These are phyloP conservation scores for Angophora floribunda DNA, from an alignment of 345 rosid species.

Conservation along the genomic window DNA sequence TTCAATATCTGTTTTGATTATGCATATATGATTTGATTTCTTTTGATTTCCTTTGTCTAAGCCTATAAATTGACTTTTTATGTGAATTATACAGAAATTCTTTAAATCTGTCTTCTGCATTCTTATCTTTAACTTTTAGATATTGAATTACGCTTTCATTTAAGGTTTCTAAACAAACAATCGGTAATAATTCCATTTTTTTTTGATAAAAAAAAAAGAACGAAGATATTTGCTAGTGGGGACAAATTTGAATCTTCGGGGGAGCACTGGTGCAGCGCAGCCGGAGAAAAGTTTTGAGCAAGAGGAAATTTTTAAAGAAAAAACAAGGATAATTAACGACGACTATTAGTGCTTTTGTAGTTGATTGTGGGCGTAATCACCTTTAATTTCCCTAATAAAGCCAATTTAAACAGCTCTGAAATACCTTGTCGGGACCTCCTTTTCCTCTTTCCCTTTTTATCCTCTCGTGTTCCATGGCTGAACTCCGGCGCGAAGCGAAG, in stretches of 20 bases:
- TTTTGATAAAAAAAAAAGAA: no score
- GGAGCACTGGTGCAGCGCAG: not conserved
- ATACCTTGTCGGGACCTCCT: not conserved
- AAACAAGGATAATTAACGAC: not conserved
- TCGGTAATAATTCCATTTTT: no score
- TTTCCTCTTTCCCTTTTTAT: not conserved
- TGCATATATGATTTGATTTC: no score
- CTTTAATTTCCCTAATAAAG: not conserved
- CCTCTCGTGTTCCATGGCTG: not conserved
- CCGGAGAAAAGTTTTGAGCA: not conserved
- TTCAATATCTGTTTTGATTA: no score
- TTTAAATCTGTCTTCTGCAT: no score
- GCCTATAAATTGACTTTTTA: no score
- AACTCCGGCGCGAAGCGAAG: not conserved
- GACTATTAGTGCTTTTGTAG: not conserved
- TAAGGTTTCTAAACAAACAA: not conserved
- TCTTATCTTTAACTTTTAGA: no score
- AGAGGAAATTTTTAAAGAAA: not conserved
- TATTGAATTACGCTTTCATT: not conserved
- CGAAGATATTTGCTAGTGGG: not conserved
- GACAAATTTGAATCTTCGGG: not conserved
- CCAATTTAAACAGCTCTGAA: not conserved
- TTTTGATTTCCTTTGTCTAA: no score
- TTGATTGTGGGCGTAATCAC: not conserved
- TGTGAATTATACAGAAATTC: no score